phyloP scores from a whole-genome alignment of 768 basidiomycete species.

The Collybia mongolica region DNA sequence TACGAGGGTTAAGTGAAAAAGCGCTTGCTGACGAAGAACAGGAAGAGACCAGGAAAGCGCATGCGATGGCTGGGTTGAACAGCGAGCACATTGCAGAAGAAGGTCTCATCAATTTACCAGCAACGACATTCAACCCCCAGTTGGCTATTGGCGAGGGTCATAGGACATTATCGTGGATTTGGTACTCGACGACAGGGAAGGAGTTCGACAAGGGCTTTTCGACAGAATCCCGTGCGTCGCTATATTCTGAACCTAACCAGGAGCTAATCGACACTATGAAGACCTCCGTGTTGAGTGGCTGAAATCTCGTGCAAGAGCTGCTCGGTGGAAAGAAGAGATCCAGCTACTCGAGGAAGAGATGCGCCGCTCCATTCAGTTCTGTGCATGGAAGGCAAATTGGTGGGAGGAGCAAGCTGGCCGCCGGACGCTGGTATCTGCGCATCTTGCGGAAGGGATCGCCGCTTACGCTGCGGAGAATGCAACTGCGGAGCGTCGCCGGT shows the following conservation, averaged over 20 bases:
- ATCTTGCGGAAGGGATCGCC: slow-evolving; percentile 1
- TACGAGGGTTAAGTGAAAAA: too few relatives aligned
- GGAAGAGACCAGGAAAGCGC: neutral
- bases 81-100: neutral
- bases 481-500: neutral
- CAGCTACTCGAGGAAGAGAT: slow-evolving; percentile 26
- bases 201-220: too few relatives aligned
- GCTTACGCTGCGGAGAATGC: neutral
- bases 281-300: slow-evolving; percentile 20
- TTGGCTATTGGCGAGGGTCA: slow-evolving; percentile 7
- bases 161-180: slow-evolving; percentile 10
- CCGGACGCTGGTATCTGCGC: neutral
- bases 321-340: slow-evolving; percentile 22
- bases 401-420: slow-evolving; percentile 7
- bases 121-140: neutral
- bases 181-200: slow-evolving; percentile 8
- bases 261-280: neutral
- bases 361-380: slow-evolving; percentile 17
- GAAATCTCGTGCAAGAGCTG: slow-evolving; percentile 15
- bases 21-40: too few relatives aligned
- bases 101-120: neutral
- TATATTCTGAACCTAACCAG: neutral
- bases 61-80: neutral
- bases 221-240: neutral
- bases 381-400: slow-evolving; percentile 15